phyloP scores from a whole-genome alignment of 176 grass and related monocot genomes.

The Aegilops speltoides region DNA sequence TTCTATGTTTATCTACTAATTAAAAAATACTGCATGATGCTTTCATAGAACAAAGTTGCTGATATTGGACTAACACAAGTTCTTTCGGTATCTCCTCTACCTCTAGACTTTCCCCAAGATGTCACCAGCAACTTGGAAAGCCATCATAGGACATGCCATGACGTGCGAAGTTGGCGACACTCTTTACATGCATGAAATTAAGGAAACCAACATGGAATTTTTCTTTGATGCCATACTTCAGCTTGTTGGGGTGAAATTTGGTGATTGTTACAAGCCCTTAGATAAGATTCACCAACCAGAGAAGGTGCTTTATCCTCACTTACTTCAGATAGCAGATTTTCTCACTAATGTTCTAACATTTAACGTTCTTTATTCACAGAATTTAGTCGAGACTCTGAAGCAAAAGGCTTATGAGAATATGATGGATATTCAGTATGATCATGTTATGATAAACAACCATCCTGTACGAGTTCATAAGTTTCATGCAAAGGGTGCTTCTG shows the following conservation, averaged over 20 bases:
- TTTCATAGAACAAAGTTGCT: not conserved
- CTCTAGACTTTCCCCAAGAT: conserved; percentile 48
- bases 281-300: conserved; percentile 28
- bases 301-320: conserved; percentile 31
- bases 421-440: conserved; percentile 23
- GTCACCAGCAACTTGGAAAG: conserved; percentile 42
- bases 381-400: conserved; percentile 31
- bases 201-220: not conserved
- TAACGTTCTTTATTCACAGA: conserved; percentile 30
- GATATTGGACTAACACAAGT: conserved; percentile 14
- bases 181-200: conserved; percentile 24
- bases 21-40: not conserved
- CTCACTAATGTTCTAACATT: conserved; percentile 15
- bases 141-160: conserved; percentile 51
- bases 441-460: conserved; percentile 44
- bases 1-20: not conserved
- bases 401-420: conserved; percentile 45
- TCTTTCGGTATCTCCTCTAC: not conserved
- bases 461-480: conserved; percentile 30
- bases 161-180: conserved; percentile 20
- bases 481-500: conserved; percentile 14
- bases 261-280: conserved; percentile 41
- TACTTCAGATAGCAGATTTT: not conserved
- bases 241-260: conserved; percentile 55
- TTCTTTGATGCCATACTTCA: conserved; percentile 55